Base-by-base conservation (phyloP, 2,329 filamentous ascomycete genomes). In the Aspergillus sp. region DNA sequence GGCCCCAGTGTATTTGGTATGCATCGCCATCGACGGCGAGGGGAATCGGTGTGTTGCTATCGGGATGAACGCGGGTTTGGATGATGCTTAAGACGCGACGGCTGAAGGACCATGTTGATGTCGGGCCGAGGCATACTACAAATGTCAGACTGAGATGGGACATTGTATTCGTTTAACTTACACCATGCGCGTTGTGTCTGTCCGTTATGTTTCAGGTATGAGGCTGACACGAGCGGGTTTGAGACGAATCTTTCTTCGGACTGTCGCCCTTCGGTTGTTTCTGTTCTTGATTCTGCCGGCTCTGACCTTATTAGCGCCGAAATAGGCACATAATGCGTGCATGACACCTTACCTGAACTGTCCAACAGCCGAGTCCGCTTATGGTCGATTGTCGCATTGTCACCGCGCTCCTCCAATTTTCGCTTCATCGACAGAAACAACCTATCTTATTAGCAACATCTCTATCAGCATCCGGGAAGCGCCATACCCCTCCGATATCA, bases 81-180 rank as follows among this genome's bases (percentile, higher is more conserved):
- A 74, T 71, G 19, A 76, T 64, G 22, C 63, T 71, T 17, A 79
- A 62, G 2, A 77, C 66, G 6, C 74, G 70, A 7, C 75, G 65
- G 17, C 71, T 72, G 35, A 78, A 79, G 0, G 76, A 77, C 76
- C 76, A 79, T 22, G 76, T 79, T 2, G 76, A 79, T 0, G 76
- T 78, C 1, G 74, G 74, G 0, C 75, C 76, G 5, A 79, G 68
- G 46, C 77, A 78, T 45, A 70, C 74, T 77, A 22, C 19, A 12
- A 20, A 4, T 32, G 43, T 33, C 7, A 33, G 27, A 17, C n/a
- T 32, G 15, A n/a, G 20, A 4, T 9, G 12, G 25, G 9, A 5
- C 10, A 5, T 13, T 17, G 0, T 9, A 15, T 35, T 12, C n/a
- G 6, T 13, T 12, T 5, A 43, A 47, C 53, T 7, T 55, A 58